These are phyloP conservation scores for Penicillium sp. DNA, from an alignment of 2,329 filamentous ascomycete species.

Conservation along the genomic window DNA sequence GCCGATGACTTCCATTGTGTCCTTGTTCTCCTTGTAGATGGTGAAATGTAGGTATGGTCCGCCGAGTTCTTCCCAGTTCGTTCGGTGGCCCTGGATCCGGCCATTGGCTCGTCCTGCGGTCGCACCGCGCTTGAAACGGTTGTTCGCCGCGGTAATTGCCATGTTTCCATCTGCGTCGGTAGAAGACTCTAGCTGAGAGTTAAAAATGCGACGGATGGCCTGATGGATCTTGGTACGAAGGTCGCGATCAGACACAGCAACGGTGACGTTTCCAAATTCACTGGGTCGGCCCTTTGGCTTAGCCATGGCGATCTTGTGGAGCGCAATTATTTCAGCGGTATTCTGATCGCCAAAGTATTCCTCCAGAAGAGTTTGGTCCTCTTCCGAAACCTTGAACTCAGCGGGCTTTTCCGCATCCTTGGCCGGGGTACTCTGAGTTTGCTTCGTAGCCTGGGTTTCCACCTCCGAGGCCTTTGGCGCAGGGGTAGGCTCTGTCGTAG, in stretches of 20 bases:
- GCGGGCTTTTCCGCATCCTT: constrained; percentile 18
- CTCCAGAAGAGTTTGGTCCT: constrained; percentile 47
- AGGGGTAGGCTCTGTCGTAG: not conserved
- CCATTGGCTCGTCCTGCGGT: constrained; percentile 33
- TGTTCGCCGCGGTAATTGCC: constrained; percentile 52
- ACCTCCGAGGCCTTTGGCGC: constrained; percentile 7
- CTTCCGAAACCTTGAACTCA: constrained; percentile 41
- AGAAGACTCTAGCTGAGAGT: constrained; percentile 71
- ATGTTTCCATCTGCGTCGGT: constrained; percentile 71
- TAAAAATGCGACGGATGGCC: constrained; percentile 73
- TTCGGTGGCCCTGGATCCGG: constrained; percentile 42
- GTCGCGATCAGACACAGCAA: constrained; percentile 60
- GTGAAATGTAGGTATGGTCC: constrained; percentile 87
- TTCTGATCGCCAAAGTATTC: constrained; percentile 54
- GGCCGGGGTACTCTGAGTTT: constrained; percentile 10
- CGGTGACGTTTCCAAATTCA: constrained; percentile 56
- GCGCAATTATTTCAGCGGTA: constrained; percentile 52
- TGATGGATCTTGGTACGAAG: constrained; percentile 64
- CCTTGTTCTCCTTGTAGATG: constrained; percentile 94
- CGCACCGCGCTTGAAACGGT: constrained; percentile 35
- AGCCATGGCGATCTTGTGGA: constrained; percentile 56
- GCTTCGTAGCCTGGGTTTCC: constrained; percentile 17
- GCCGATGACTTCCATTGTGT: constrained; percentile 87
- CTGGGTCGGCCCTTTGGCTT: constrained; percentile 57
- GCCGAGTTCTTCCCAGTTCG: constrained; percentile 65